Percentiles rank a stretch among this genome's conserved stretches.
phyloP scores from a whole-genome alignment of 2,329 filamentous ascomycete species.

The Alternaria consortialis region DNA sequence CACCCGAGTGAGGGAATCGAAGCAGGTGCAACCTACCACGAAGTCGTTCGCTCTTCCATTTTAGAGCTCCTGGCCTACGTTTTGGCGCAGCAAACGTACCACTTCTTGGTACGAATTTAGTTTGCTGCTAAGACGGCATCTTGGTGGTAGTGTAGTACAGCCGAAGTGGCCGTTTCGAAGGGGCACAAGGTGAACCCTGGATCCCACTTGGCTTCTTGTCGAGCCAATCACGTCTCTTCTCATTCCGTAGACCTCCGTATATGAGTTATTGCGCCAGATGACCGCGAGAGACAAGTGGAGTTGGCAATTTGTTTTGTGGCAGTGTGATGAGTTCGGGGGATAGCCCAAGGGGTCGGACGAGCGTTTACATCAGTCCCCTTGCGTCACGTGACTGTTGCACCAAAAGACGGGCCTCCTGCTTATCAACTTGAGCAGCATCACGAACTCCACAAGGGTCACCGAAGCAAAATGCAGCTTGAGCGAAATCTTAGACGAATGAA shows the following conservation, averaged over 20 bases:
- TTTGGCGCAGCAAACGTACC: conserved; percentile 1
- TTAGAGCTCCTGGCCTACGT: not conserved
- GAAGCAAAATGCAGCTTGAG: not conserved
- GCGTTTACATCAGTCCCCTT: not conserved
- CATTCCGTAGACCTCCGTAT: not conserved
- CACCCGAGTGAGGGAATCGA: not conserved
- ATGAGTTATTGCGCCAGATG: not conserved
- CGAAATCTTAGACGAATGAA: not conserved
- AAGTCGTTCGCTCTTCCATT: not conserved
- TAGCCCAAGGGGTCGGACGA: not conserved
- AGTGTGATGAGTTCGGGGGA: not conserved
- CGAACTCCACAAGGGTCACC: not conserved
- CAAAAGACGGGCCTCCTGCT: not conserved
- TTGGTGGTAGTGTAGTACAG: conserved; percentile 2
- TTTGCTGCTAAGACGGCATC: conserved; percentile 9
- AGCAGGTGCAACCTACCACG: conserved; percentile 9
- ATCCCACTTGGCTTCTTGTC: not conserved
- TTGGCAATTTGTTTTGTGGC: not conserved
- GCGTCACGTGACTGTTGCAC: conserved; percentile 2
- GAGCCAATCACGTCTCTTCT: not conserved
- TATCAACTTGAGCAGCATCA: not conserved
- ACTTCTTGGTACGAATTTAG: conserved; percentile 8
- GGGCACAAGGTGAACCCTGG: conserved; percentile 5
- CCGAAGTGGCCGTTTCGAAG: conserved; percentile 11
- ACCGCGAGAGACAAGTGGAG: not conserved